Conservation (phyloP, 2,329 filamentous ascomycete genomes). For the Xylariomycetidae sp. region DNA sequence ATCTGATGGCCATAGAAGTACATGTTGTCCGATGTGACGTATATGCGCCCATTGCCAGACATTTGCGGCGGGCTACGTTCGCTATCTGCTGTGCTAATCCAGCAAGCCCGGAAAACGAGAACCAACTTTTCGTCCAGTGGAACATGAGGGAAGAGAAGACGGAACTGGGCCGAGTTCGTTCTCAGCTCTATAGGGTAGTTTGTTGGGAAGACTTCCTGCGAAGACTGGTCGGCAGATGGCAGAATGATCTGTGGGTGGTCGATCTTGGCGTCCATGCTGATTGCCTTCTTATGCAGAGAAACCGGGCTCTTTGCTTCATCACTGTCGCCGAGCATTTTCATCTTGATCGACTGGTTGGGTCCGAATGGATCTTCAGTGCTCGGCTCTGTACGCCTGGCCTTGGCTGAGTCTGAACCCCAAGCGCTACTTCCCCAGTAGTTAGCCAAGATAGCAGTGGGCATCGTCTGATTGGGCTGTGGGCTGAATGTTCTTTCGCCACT, state of each 20-base stretch:
- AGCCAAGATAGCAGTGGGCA: conserved; percentile 81
- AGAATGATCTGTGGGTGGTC: conserved; percentile 19
- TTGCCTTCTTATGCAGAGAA: conserved; percentile 35
- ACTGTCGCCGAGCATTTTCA: conserved; percentile 20
- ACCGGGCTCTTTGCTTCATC: conserved; percentile 18
- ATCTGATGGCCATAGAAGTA: conserved; percentile 97
- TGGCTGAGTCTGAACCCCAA: conserved; percentile 44
- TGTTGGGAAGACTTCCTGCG: conserved; percentile 55
- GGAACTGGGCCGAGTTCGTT: conserved; percentile 88
- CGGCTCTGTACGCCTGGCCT: conserved; percentile 13
- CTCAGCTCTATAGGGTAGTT: conserved; percentile 78
- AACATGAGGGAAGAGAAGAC: conserved; percentile 80
- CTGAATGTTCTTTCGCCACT: conserved; percentile 69
- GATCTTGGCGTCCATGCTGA: conserved; percentile 35
- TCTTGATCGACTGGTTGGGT: conserved; percentile 28
- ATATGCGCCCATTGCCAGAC: conserved; percentile 65
- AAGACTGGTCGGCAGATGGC: conserved; percentile 25
- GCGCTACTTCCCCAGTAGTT: conserved; percentile 91
- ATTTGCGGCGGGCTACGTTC: conserved; percentile 47
- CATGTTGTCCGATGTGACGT: conserved; percentile 78
- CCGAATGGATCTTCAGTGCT: conserved; percentile 31
- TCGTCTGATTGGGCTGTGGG: conserved; percentile 58
- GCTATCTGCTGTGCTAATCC: conserved; percentile 51
- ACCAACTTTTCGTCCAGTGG: conserved; percentile 74
- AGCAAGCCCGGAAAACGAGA: conserved; percentile 87